Conservation (phyloP, 176 grass and related monocot species). For the Miscanthus lutarioriparius region DNA sequence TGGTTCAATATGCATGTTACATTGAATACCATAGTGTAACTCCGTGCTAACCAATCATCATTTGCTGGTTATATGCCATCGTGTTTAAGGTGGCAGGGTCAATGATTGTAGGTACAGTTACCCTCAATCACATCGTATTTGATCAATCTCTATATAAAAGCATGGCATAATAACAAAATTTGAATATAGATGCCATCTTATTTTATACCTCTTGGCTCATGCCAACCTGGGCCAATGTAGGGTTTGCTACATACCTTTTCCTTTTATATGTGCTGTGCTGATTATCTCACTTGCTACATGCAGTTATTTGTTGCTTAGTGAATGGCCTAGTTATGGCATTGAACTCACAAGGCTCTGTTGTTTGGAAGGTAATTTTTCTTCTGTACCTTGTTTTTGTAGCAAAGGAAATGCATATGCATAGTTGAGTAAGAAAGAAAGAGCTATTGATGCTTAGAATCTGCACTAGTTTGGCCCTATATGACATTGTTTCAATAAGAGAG, state of each 20-base stretch:
- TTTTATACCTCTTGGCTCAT: not conserved
- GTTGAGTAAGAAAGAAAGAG: not conserved
- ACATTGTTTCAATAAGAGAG: not conserved
- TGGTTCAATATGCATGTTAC: not conserved
- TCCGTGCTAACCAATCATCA: not conserved
- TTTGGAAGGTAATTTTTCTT: slow-evolving; percentile 73
- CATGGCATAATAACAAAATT: not conserved
- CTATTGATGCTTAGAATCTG: not conserved
- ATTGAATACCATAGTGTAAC: slow-evolving; percentile 6
- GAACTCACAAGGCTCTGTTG: slow-evolving; percentile 55
- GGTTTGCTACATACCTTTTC: not conserved
- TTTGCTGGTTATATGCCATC: slow-evolving; percentile 7
- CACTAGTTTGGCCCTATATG: not conserved
- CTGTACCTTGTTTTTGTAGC: not conserved
- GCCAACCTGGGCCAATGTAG: not conserved
- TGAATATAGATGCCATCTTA: not conserved
- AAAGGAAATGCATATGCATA: not conserved
- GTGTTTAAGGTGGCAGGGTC: not conserved
- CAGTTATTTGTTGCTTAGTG: slow-evolving; percentile 95
- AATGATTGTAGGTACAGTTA: not conserved
- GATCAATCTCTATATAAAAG: not conserved
- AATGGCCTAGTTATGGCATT: slow-evolving; percentile 73
- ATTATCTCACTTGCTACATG: slow-evolving; percentile 27
- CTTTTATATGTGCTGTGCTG: slow-evolving; percentile 10
- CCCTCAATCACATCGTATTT: not conserved